phyloP scores from a whole-genome alignment of 305 asterid species.

The Vinca major region DNA sequence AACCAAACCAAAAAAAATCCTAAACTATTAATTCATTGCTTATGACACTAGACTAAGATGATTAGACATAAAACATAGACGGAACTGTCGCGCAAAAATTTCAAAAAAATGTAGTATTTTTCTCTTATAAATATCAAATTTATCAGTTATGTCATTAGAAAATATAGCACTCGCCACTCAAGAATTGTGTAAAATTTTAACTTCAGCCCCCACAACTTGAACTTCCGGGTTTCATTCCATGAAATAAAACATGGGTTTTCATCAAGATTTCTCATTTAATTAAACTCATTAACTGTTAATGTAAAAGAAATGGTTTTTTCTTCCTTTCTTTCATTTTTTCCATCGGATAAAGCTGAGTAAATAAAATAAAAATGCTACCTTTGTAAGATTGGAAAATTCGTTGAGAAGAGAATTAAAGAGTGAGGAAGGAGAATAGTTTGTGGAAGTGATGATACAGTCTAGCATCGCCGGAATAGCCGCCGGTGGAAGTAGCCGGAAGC shows the following conservation, averaged over 20 bases:
- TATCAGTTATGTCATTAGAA: too few relatives aligned
- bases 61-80: not conserved
- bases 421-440: constrained; percentile 49
- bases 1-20: not conserved
- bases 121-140: too few relatives aligned
- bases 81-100: too few relatives aligned
- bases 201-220: too few relatives aligned
- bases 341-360: not conserved
- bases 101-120: too few relatives aligned
- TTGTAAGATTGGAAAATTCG: constrained; percentile 40
- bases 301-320: not conserved
- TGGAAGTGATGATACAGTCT: constrained; percentile 68
- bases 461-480: constrained; percentile 59
- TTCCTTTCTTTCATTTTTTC: not conserved
- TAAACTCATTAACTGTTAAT: not conserved
- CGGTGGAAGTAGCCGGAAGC: constrained; percentile 74
- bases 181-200: too few relatives aligned
- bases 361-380: constrained; percentile 30
- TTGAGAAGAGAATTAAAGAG: constrained; percentile 44
- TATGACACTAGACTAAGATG: not conserved
- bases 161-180: too few relatives aligned
- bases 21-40: not conserved
- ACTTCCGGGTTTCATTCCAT: too few relatives aligned
- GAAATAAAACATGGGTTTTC: not conserved
- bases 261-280: not conserved